These are phyloP conservation scores for Aspergillus tubingensis DNA, from an alignment of 2,329 filamentous ascomycete species.

Conservation along the genomic window DNA sequence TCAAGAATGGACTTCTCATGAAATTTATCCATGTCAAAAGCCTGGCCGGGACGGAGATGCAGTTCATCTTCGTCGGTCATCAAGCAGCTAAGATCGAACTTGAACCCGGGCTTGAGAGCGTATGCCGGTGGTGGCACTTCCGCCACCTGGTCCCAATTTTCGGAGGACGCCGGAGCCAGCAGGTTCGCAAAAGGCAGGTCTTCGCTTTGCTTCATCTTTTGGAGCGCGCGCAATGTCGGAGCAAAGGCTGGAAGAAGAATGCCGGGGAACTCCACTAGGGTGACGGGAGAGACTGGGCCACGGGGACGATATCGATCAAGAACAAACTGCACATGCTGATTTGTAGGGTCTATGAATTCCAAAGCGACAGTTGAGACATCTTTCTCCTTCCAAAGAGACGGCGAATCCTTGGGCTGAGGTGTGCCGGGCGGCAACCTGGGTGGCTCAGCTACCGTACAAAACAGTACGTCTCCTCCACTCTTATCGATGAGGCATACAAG, in stretches of 20 bases:
- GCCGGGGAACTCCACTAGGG: constrained; percentile 63
- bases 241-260: constrained; percentile 61
- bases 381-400: constrained; percentile 28
- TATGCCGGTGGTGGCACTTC: constrained; percentile 55
- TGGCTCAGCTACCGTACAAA: constrained; percentile 27
- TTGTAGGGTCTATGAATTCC: constrained; percentile 29
- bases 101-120: constrained; percentile 51
- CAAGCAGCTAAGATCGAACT: constrained; percentile 41
- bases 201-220: constrained; percentile 51
- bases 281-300: constrained; percentile 14
- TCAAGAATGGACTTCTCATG: constrained; percentile 22
- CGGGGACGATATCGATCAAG: constrained; percentile 17
- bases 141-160: constrained; percentile 15
- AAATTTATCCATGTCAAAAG: constrained; percentile 21
- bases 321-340: constrained; percentile 23
- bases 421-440: not conserved
- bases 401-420: not conserved
- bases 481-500: constrained; percentile 31
- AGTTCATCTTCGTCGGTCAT: constrained; percentile 27
- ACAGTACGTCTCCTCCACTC: constrained; percentile 22
- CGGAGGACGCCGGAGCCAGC: constrained; percentile 27
- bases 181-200: constrained; percentile 55
- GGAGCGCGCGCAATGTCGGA: constrained; percentile 58
- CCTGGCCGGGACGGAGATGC: constrained; percentile 14
- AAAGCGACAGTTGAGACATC: constrained; percentile 32